Conservation (phyloP, 2,329 filamentous ascomycete genomes). For the Trichoderma sp. region DNA sequence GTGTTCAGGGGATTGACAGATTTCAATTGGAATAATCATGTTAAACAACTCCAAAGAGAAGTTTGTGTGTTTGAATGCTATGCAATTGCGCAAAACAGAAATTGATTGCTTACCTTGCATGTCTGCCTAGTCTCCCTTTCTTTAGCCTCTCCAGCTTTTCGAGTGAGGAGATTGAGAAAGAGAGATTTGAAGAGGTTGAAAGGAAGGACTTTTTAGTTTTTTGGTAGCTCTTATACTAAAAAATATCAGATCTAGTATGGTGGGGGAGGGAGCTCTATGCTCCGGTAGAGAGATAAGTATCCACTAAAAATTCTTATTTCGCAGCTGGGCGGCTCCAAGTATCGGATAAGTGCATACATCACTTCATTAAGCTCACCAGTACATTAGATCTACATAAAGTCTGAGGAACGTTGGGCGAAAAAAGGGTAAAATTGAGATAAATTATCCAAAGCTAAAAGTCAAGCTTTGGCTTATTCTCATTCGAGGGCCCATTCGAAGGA, state of each 20-base stretch:
- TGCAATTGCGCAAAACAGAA: background rate
- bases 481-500: constrained; percentile 46
- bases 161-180: constrained; percentile 25
- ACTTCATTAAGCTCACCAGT: background rate
- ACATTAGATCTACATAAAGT: background rate
- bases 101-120: constrained; percentile 29
- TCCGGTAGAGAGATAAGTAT: constrained; percentile 30
- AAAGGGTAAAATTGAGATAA: background rate
- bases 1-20: constrained; percentile 65
- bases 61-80: background rate
- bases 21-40: constrained; percentile 58
- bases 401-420: background rate
- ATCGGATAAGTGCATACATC: background rate
- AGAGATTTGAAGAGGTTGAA: constrained; percentile 24
- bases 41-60: background rate
- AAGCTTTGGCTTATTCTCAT: constrained; percentile 66
- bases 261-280: constrained; percentile 15
- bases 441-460: constrained; percentile 67
- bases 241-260: constrained; percentile 32
- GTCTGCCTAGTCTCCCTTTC: constrained; percentile 3
- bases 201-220: constrained; percentile 27
- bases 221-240: constrained; percentile 31
- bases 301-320: background rate
- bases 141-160: background rate
- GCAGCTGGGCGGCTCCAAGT: background rate